Conservation (phyloP, 768 basidiomycete genomes). For the Lactarius sp. region DNA sequence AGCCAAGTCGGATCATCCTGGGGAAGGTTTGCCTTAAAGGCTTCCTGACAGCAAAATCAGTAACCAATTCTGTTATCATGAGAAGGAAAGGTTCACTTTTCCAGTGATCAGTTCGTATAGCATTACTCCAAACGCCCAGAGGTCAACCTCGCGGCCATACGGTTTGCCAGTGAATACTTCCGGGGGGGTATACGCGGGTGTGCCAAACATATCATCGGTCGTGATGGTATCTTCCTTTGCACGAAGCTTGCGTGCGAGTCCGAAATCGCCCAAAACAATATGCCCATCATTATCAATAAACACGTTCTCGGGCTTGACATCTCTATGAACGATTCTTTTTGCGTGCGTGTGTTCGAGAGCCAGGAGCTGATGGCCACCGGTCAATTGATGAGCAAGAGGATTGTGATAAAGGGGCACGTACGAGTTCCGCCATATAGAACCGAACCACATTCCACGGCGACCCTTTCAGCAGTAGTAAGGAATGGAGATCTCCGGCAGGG, state of each 20-base stretch:
- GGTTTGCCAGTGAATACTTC: constrained; percentile 15
- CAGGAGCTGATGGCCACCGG: constrained; percentile 2
- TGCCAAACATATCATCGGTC: constrained; percentile 18
- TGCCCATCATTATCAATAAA: constrained; percentile 22
- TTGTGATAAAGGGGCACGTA: background rate
- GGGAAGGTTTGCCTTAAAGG: constrained; percentile 15
- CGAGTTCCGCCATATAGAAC: constrained; percentile 24
- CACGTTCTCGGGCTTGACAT: constrained; percentile 21
- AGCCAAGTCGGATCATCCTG: constrained; percentile 17
- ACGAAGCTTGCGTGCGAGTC: constrained; percentile 12
- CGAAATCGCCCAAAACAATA: constrained; percentile 21
- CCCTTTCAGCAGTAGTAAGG: constrained; percentile 10
- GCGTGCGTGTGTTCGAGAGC: constrained; percentile 17
- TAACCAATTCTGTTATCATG: background rate
- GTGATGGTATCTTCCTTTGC: constrained; percentile 4
- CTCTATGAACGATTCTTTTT: constrained; percentile 19
- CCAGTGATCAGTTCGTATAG: constrained; percentile 19
- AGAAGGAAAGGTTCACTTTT: background rate
- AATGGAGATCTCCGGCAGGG: constrained; percentile 20
- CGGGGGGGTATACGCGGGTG: constrained; percentile 20
- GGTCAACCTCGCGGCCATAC: constrained; percentile 20
- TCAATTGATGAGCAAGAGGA: background rate
- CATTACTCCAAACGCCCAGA: constrained; percentile 24
- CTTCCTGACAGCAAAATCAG: constrained; percentile 10
- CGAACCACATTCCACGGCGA: constrained; percentile 8